Base-by-base conservation (phyloP, 2,329 filamentous ascomycete genomes). In the Pyrenophora teres region DNA sequence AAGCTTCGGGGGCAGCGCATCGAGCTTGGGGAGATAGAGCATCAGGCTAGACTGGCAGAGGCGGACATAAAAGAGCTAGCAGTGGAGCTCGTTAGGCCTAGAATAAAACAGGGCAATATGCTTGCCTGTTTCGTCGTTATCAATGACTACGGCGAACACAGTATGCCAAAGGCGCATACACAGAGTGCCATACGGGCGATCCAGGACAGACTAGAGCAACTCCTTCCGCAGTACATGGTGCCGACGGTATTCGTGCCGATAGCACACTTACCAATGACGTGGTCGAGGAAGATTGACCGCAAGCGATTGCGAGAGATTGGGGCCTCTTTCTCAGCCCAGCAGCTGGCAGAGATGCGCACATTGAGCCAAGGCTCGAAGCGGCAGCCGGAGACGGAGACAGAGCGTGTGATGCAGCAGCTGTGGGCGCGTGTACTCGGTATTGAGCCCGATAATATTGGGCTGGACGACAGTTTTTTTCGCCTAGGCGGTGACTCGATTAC, bases 221-320 rank as follows among this genome's bases (percentile, higher is more conserved):
- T 15, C 4, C 33, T 72, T 5, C 68, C 69, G 2, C 37, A 35
- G 8, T 74, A 75, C 54, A 76, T 77, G 74, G 64, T 76, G 1
- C 75, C 80, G 0, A 69, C 69, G 0, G 72, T 73, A 9, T 80
- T 76, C 46, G 74, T 81, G 7, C 72, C 75, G 0, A 56, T 81
- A 27, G 73, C 68, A 19, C 52, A 70, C 6, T 63, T 82, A 15
- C 80, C 80, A 0, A 61, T 74, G 1, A 61, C 78, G 6, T 64
- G 74, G 2, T 80, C 79, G 4, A 73, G 76, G 0, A 82, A 82
- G 42, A 50, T 55, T 5, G 59, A 70, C 40, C 56, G 67, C 2
- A 64, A 58, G 51, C 32, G 39, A 13, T 38, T 70, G 4, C 54
- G 51, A 2, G 48, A 58, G 4, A 58, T 62, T 13, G 63, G 57